A percentile compares a stretch with the other conserved stretches of the same genome.
Conservation (phyloP, 2,329 filamentous ascomycete genomes). For the Cercospora nicotianae region DNA sequence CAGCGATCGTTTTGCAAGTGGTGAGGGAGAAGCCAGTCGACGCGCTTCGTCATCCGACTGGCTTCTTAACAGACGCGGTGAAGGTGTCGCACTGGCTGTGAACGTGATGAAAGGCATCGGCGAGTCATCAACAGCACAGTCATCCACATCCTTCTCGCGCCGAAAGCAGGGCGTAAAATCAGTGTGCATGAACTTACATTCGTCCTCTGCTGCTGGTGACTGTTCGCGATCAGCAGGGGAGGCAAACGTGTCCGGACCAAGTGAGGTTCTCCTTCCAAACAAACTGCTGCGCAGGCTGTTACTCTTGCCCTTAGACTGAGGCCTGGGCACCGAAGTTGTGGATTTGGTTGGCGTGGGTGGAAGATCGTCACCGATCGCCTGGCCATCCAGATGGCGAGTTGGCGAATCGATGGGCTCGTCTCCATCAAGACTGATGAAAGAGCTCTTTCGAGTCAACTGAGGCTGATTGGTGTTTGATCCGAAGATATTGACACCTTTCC, state of each 20-base stretch:
- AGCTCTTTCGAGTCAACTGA: constrained; percentile 59
- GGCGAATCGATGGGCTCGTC: constrained; percentile 62
- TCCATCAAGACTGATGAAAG: constrained; percentile 77
- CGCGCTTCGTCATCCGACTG: constrained; percentile 43
- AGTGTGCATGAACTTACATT: constrained; percentile 42
- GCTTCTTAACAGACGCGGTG: constrained; percentile 42
- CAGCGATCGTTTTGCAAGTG: constrained; percentile 42
- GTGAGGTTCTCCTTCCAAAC: constrained; percentile 49
- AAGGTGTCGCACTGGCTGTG: constrained; percentile 36
- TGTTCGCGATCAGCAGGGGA: constrained; percentile 39
- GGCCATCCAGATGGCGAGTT: constrained; percentile 55
- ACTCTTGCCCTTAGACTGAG: constrained; percentile 52
- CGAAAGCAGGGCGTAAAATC: constrained; percentile 32
- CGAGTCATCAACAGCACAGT: constrained; percentile 29
- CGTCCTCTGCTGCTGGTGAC: constrained; percentile 31
- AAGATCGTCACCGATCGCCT: constrained; percentile 67
- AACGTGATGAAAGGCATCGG: constrained; percentile 39
- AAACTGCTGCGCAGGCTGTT: constrained; percentile 54
- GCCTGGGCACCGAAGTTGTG: constrained; percentile 45
- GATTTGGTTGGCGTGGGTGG: constrained; percentile 95
- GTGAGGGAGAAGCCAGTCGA: constrained; percentile 41
- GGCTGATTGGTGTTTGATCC: constrained; percentile 55
- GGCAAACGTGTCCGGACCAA: constrained; percentile 50
- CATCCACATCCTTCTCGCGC: constrained; percentile 27
- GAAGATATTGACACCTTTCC: constrained; percentile 63